Base-by-base conservation (phyloP, 164 flowering plant species). In the Tetracentron sinense region DNA sequence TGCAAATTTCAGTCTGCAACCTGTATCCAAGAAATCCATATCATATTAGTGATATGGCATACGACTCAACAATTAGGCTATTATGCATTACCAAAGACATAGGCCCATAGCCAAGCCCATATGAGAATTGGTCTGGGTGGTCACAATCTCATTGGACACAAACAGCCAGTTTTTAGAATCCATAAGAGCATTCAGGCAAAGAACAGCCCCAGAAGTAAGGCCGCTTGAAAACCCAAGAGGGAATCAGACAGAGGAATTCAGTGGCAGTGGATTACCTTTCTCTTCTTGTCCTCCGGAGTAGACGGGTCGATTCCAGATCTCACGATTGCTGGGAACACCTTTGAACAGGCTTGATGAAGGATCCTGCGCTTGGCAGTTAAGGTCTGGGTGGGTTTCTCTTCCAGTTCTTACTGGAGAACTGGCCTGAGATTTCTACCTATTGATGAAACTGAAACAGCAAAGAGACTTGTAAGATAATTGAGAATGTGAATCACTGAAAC, bases 91-190 rank as follows among this genome's bases (percentile, higher is more conserved):
- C 97, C 70, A 92, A 69, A 46, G 97, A n/a, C n/a, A n/a, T n/a
- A n/a, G n/a, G n/a, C n/a, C 75, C 88, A 87, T 85, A 33, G 82
- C 92, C 71, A 95, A 68, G 8, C 84, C 86, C 92, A 95, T 89
- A 63, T 86, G 99, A 1, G 96, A 75, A 71, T 86, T 90, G 0
- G 86, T 81, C 61, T 88, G 96, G 15, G 81, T 81, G n/a, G 75
- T 88, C 2, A 95, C 92, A 83, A 84, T 73, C 59, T 92, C 94
- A 74, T 79, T 77, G 0, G 96, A 84, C 54, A 97, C 92, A 79
- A 82, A 91, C 30, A 92, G 73, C 97, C 99, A 95, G 56, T 92
- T 88, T 62, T 92, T 97, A 3, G 87, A 80, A 28, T 95, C 99
- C 55, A 92, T 94, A 30, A 95, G 90, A n/a, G 97, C 87, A 71